Conservation (phyloP, 1,284 basidiomycete genomes). For the Psilocybe mexicana region DNA sequence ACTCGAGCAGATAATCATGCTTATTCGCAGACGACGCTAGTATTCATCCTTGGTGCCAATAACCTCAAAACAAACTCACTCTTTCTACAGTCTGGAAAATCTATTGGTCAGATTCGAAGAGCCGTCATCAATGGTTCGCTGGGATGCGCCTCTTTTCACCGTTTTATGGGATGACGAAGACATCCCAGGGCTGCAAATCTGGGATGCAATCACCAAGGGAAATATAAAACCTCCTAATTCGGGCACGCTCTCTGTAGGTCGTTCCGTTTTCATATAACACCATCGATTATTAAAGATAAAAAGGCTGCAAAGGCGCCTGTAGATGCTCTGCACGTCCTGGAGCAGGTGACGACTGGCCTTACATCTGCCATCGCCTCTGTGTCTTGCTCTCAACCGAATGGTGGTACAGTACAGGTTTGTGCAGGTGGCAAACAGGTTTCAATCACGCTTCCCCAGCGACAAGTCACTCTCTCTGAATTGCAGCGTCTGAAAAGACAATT, state of each 20-base stretch:
- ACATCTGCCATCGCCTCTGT: constrained; percentile 70
- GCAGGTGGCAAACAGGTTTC: constrained; percentile 41
- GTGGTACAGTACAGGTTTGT: constrained; percentile 53
- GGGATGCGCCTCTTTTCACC: constrained; percentile 95
- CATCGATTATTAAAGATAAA: constrained; percentile 6
- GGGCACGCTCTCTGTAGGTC: constrained; percentile 76
- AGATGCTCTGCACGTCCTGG: constrained; percentile 79
- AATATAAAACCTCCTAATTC: constrained; percentile 85
- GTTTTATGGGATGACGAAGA: constrained; percentile 74
- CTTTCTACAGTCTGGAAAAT: constrained; percentile 74
- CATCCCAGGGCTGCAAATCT: constrained; percentile 75
- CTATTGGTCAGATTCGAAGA: constrained; percentile 91
- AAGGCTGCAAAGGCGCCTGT: constrained; percentile 79
- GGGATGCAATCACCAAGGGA: constrained; percentile 80
- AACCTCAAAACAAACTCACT: constrained; percentile 5
- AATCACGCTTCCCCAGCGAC: constrained; percentile 65
- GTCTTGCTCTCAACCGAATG: constrained; percentile 41
- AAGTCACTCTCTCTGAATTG: constrained; percentile 79
- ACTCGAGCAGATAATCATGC: constrained; percentile 45
- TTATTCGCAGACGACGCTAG: constrained; percentile 78
- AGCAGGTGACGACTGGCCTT: constrained; percentile 67
- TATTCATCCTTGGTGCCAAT: neutral
- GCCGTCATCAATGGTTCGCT: constrained; percentile 94
- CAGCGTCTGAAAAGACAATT: constrained; percentile 89
- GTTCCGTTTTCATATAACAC: neutral